These are phyloP conservation scores for Verticillium zaregamsianum DNA, from an alignment of 2,329 filamentous ascomycete genomes.

Conservation along the genomic window DNA sequence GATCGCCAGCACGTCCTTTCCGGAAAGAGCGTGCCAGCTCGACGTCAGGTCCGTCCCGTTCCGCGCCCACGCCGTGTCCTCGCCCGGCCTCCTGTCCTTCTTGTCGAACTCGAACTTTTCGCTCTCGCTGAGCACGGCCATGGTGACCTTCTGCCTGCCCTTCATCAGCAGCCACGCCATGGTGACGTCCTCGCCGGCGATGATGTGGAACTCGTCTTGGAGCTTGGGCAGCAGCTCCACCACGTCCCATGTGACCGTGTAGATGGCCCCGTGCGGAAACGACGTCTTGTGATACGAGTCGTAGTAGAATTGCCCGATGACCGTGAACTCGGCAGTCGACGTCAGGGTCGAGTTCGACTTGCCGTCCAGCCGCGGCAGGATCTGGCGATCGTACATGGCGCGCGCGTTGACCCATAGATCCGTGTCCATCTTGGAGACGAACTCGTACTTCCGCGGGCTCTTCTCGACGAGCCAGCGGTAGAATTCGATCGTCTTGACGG, in stretches of 20 bases:
- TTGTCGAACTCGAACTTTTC: slow-evolving; percentile 27
- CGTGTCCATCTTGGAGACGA: slow-evolving; percentile 27
- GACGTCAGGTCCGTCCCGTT: slow-evolving; percentile 16
- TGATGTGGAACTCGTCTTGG: slow-evolving; percentile 18
- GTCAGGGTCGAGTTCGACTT: slow-evolving; percentile 7
- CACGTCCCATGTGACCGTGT: slow-evolving; percentile 28
- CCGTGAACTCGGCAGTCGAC: slow-evolving; percentile 16
- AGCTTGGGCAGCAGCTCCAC: slow-evolving; percentile 20
- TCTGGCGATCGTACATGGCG: slow-evolving; percentile 23
- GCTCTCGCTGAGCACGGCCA: slow-evolving; percentile 9
- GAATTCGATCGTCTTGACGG: slow-evolving; percentile 27
- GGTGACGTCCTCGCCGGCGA: slow-evolving; percentile 25
- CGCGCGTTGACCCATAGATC: slow-evolving; percentile 26
- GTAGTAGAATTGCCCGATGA: slow-evolving; percentile 25
- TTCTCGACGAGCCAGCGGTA: slow-evolving; percentile 22
- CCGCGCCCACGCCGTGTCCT: slow-evolving; percentile 24
- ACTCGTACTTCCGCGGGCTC: slow-evolving; percentile 18
- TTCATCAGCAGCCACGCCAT: slow-evolving; percentile 22
- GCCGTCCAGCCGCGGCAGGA: slow-evolving; percentile 16
- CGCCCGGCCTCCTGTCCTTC: slow-evolving; percentile 16
- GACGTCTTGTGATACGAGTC: slow-evolving; percentile 16
- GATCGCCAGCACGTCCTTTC: slow-evolving; percentile 17
- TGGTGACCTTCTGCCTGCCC: slow-evolving; percentile 30
- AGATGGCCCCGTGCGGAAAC: slow-evolving; percentile 27
- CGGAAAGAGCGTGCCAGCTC: slow-evolving; percentile 19